Conservation (phyloP, 495 filamentous ascomycete species). For the Bacidia gigantensis region DNA sequence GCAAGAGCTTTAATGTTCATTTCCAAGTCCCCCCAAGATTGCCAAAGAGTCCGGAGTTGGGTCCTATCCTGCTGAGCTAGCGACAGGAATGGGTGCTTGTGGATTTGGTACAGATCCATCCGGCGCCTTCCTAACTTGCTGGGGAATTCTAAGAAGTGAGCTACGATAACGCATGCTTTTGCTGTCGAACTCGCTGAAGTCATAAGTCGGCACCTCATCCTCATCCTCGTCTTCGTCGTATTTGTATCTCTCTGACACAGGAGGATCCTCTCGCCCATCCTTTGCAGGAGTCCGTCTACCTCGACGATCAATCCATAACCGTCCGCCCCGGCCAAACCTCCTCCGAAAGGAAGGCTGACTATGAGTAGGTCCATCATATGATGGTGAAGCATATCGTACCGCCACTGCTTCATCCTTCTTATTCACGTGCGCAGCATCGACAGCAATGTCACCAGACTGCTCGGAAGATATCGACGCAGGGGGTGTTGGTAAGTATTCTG, state of each 20-base stretch:
- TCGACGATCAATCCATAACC: constrained; percentile 69
- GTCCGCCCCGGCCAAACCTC: constrained; percentile 61
- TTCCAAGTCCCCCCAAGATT: neutral
- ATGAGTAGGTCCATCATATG: constrained; percentile 27
- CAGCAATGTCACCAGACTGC: constrained; percentile 32
- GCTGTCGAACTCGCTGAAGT: constrained; percentile 56
- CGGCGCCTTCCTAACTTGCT: constrained; percentile 20
- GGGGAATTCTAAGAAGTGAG: constrained; percentile 14
- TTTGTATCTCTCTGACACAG: constrained; percentile 59
- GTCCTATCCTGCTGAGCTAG: neutral
- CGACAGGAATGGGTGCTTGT: constrained; percentile 1
- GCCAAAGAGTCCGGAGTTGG: neutral
- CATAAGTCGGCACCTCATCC: constrained; percentile 49
- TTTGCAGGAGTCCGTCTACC: constrained; percentile 27
- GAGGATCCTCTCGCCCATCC: constrained; percentile 14
- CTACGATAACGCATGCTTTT: constrained; percentile 59
- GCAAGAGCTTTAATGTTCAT: no score
- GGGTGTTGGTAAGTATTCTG: constrained; percentile 73
- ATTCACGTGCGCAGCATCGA: constrained; percentile 22
- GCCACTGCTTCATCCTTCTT: constrained; percentile 29
- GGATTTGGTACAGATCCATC: constrained; percentile 1
- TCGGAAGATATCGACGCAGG: constrained; percentile 65
- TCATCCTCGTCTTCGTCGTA: constrained; percentile 67
- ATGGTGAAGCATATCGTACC: constrained; percentile 36
- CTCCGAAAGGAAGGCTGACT: constrained; percentile 48